These are phyloP conservation scores for Paecilomyces dactylethromorphus DNA, from an alignment of 2,329 filamentous ascomycete genomes.

Conservation along the genomic window DNA sequence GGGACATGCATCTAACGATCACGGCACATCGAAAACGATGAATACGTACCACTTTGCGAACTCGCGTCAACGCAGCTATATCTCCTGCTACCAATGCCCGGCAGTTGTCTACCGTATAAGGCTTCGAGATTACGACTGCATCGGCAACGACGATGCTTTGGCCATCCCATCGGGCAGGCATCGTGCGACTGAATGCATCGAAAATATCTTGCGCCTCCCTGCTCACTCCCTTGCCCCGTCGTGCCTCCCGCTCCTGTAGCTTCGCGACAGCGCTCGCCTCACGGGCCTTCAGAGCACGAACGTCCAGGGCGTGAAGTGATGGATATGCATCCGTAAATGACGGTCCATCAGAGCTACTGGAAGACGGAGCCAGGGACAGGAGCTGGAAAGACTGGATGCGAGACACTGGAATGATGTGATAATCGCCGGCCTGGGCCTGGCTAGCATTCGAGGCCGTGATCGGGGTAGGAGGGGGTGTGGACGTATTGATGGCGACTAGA, in stretches of 20 bases:
- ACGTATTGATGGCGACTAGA: slow-evolving; percentile 55
- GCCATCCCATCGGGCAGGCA: slow-evolving; percentile 55
- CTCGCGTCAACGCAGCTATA: slow-evolving; percentile 35
- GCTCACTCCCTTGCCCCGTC: slow-evolving; percentile 54
- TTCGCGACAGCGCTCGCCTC: slow-evolving; percentile 51
- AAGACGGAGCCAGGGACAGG: slow-evolving; percentile 34
- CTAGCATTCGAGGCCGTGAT: slow-evolving; percentile 24
- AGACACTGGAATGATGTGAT: slow-evolving; percentile 55
- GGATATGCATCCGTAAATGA: slow-evolving; percentile 44
- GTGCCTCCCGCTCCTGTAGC: slow-evolving; percentile 52
- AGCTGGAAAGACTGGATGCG: slow-evolving; percentile 54
- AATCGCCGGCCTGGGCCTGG: slow-evolving; percentile 45
- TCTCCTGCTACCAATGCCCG: slow-evolving; percentile 33
- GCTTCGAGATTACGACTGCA: slow-evolving; percentile 51
- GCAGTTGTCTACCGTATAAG: slow-evolving; percentile 53
- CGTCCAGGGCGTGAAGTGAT: slow-evolving; percentile 43
- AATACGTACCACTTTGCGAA: slow-evolving; percentile 43
- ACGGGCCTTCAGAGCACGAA: slow-evolving; percentile 47
- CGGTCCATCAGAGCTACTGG: slow-evolving; percentile 22
- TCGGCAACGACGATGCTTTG: slow-evolving; percentile 55
- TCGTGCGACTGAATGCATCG: slow-evolving; percentile 55
- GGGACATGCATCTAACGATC: not conserved
- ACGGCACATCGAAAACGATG: not conserved
- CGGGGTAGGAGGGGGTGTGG: slow-evolving; percentile 36
- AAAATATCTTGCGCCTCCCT: slow-evolving; percentile 58